Evolutionary conservation across 495 filamentous ascomycete genomes (phyloP), one percentile per base, ranked within the genome.

Genomic region (Tetracladium setigerum): DNA sequence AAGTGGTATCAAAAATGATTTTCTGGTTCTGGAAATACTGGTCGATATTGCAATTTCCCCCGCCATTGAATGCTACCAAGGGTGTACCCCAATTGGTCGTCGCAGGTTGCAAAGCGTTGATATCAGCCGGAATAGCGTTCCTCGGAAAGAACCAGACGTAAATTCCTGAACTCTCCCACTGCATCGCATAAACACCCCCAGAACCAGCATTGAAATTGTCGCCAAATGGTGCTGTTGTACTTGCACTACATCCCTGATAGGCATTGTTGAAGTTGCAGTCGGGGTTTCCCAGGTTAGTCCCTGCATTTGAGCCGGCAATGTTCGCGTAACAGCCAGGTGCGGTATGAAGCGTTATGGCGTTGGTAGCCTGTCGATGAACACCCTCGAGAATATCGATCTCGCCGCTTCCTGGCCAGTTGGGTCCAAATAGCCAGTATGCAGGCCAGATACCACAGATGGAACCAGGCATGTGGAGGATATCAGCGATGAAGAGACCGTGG

Each of bases 311-410:
- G 33, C 73, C 74, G 8, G 65, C 64, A 15, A 30, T 55, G 43
- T 54, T 59, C 38, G 70, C 69, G 48, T 45, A 38, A 62, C 87
- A 94, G 11, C 77, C 74, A 10, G 72, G 63, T 6, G 61, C 58
- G 0, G 88, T 92, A 61, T 95, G 90, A 30, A 95, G 71, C 2
- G 87, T 83, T 54, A 94, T 80, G 35, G 70, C 62, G 55, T 91
- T 84, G 46, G 73, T 67, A 0, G 69, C 65, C 38, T 81, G 73
- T 30, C 69, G 59, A 64, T 92, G 88, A 53, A 94, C 84, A 35
- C 87, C 87, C 59, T 96, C 89, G 60, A 95, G 82, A 52, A 95
- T 86, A 69, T 95, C 89, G 52, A 95, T 89, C 64, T 96, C 90
- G 16, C 90, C 90, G 35, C 75, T 71, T 15, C 65, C 62, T 0